Evolutionary conservation across 352 stramenopile genomes (phyloP).

Genomic region (Globisporangium orthogonon): DNA sequence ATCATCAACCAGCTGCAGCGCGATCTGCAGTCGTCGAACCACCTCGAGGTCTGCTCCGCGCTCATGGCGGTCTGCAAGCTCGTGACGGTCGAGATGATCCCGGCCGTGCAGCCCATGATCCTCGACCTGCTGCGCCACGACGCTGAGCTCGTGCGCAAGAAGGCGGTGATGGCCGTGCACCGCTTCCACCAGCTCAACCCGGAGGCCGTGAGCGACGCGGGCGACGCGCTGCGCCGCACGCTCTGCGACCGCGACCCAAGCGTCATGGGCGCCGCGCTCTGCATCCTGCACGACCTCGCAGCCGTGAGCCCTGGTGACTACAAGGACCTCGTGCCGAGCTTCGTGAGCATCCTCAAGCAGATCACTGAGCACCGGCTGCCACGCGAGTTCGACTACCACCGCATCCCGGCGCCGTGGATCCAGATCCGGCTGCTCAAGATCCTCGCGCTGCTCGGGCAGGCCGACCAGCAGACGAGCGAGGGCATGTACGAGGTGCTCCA

Average conservation of each 20-base stretch:
- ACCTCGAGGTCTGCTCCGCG: conserved; percentile 93
- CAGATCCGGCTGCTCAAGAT: conserved; percentile 98
- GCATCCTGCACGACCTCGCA: conserved; percentile 91
- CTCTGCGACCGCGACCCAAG: conserved; percentile 98
- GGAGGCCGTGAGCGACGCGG: conserved; percentile 83
- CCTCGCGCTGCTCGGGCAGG: conserved; percentile 93
- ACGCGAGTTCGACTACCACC: conserved; percentile 98
- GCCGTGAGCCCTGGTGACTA: conserved; percentile 89
- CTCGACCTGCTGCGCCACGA: conserved; percentile 94
- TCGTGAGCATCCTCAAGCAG: conserved; percentile 99
- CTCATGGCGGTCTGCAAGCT: conserved; percentile 95
- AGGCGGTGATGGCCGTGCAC: conserved; percentile 97
- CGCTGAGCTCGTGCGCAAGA: conserved; percentile 98
- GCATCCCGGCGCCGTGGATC: conserved; percentile 99
- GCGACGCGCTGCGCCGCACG: conserved; percentile 91
- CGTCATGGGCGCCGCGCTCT: conserved; percentile 97
- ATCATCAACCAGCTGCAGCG: conserved; percentile 99
- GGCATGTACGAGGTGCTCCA: conserved; percentile 99
- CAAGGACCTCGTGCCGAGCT: conserved; percentile 98
- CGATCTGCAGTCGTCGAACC: conserved; percentile 87
- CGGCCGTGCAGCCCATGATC: conserved; percentile 93
- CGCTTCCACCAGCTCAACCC: conserved; percentile 98
- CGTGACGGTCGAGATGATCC: conserved; percentile 98
- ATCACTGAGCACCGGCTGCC: conserved; percentile 98
- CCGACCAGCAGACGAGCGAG: conserved; percentile 91